These are phyloP conservation scores for Mycena albidolilacea DNA, from an alignment of 768 basidiomycete species.

Conservation along the genomic window DNA sequence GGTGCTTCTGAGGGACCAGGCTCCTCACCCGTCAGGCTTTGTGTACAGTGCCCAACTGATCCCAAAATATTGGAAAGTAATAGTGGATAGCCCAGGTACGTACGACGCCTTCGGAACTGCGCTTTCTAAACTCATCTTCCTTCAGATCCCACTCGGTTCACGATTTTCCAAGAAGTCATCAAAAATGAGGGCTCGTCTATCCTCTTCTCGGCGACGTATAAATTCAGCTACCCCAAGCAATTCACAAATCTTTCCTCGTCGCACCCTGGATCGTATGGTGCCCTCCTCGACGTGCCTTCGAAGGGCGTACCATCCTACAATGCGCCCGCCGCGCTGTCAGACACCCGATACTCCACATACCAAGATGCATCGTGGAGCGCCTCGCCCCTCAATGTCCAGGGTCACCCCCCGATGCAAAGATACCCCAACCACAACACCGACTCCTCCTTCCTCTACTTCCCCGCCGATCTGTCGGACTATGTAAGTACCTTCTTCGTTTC, in stretches of 20 bases:
- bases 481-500: background rate
- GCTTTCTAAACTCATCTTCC: conserved; percentile 36
- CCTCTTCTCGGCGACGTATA: conserved; percentile 74
- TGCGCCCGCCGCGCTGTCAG: background rate
- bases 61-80: conserved; percentile 75
- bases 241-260: conserved; percentile 6
- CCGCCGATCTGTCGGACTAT: background rate
- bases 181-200: conserved; percentile 51
- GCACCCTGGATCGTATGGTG: background rate
- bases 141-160: conserved; percentile 76
- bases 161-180: conserved; percentile 76
- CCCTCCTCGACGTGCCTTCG: background rate
- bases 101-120: background rate
- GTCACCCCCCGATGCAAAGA: conserved; percentile 29
- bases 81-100: conserved; percentile 69
- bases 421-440: background rate
- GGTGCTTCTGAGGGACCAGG: conserved; percentile 42
- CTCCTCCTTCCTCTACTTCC: conserved; percentile 14
- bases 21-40: conserved; percentile 46
- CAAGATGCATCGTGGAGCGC: background rate
- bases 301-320: background rate
- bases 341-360: background rate
- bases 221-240: conserved; percentile 60
- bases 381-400: background rate
- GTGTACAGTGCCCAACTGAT: conserved; percentile 74